Base-by-base conservation (phyloP, 169 alveolate species). In the Plasmodium falciparum region DNA sequence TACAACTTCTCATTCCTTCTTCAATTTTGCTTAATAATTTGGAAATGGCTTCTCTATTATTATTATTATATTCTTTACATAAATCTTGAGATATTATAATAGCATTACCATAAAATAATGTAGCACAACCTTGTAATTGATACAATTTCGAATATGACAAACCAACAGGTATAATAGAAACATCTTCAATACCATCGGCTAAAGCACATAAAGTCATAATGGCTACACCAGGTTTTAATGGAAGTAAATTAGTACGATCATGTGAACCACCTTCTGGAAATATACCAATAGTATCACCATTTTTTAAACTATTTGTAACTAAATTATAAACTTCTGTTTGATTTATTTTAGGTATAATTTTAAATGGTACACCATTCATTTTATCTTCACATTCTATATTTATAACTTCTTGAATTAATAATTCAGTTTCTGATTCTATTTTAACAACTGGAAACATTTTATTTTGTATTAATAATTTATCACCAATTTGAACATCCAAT, bases 261-360 rank as follows among this genome's bases (percentile, higher is more conserved):
- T 98, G 99, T 3, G 99, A 97, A 15, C 99, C 99, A 3, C 99
- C 99, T 80, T 97, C 99, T 33, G 99, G 99, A 90, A 97, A 97
- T 43, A 97, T 97, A 22, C 98, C 99, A 62, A 97, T 96, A 52
- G 98, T 93, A 76, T 97, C 93, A 3, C 98, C 98, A 80, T 94
- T 93, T 45, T 92, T 94, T 93, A 97, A 93, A 62, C 96, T 96
- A 71, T 95, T 93, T 12, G 95, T 91, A 8, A 96, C 98, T 58
- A 94, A 96, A 75, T 96, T 97, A 88, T 96, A 97, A 39, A 97
- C 97, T 50, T 96, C 96, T 2, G 98, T 92, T 74, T 97, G 98
- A 89, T 97, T 98, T 69, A 97, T 91, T 94, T 97, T 97, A 17
- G 99, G 99, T 56, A 96, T 74, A 5, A 96, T 88, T 83, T 74